Base-by-base conservation (phyloP, 768 basidiomycete genomes). In the Mrakia blollopis region DNA sequence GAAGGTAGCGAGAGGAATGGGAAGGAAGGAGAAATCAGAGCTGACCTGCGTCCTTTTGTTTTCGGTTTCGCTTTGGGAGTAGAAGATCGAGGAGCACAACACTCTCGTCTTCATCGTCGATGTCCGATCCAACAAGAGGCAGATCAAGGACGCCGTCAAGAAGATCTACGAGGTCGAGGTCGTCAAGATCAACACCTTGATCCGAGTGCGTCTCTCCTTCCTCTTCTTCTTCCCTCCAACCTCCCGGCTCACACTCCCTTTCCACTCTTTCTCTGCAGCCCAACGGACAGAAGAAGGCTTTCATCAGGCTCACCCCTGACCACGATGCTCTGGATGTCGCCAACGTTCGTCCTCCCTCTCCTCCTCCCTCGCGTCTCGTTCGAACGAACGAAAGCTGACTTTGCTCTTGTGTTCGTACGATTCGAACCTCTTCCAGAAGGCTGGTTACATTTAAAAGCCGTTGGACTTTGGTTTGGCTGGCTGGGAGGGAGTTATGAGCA, bases 21-120 rank as follows among this genome's bases (percentile, higher is more conserved):
- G 57, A 28, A 57, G 28, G 57, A 28, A 57, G n/a, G 57, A 10
- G 9, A 16, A 52, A 16, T 16, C 14, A 23, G 63, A 47, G 28
- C 61, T 65, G 60, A 16, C n/a, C 60, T 44, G 16, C 39, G n/a
- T n/a, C n/a, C n/a, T n/a, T 30, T 60, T 4, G 30, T 65, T 32
- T 9, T 41, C 47, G 37, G 18, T 44, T 39, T 62, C 25, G 35
- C 25, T 21, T 3, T 25, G n/a, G n/a, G 73, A 74, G 73, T 96
- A 98, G 89, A 97, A 99, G 89, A 99, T 99, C 77, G 96, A 99
- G 88, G 96, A 98, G 85, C 91, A 98, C 88, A 98, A 99, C 86
- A 99, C 97, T 44, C 89, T 98, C 77, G 97, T 99, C 78, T 99
- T 98, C 88, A 91, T 98, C 78, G 94, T 97, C 73, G 95, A 98